These are phyloP conservation scores for Capillidium rhysosporum DNA, from an alignment of 371 early-diverging fungal genomes.

Conservation along the genomic window DNA sequence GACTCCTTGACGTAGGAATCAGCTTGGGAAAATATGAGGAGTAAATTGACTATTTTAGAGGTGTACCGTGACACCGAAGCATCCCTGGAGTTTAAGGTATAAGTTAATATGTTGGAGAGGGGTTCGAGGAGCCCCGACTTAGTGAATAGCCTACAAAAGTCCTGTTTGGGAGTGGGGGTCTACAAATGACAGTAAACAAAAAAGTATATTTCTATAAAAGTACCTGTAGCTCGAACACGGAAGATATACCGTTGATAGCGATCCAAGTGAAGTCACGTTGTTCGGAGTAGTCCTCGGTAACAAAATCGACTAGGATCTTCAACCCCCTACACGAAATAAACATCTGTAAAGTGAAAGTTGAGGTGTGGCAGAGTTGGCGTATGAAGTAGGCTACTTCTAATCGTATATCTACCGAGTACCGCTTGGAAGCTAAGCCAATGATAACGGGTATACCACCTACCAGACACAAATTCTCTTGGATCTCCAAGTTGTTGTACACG, in stretches of 20 bases:
- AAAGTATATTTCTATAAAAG: neutral
- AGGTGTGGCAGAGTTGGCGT: constrained; percentile 19
- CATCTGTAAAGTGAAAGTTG: constrained; percentile 22
- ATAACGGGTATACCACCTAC: constrained; percentile 30
- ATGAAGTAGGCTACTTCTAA: constrained; percentile 25
- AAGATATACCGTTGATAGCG: constrained; percentile 24
- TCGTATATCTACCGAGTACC: constrained; percentile 14
- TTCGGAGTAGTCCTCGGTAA: constrained; percentile 20
- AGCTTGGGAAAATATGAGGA: constrained; percentile 26
- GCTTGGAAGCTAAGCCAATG: constrained; percentile 17
- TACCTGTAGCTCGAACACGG: constrained; percentile 29
- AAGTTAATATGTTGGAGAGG: constrained; percentile 16
- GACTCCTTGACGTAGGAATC: constrained; percentile 25
- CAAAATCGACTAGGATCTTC: constrained; percentile 19
- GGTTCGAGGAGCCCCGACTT: constrained; percentile 23
- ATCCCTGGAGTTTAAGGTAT: constrained; percentile 17
- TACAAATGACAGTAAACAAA: constrained; percentile 6
- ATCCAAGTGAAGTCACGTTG: constrained; percentile 22
- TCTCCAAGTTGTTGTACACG: constrained; percentile 15
- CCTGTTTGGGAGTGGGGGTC: constrained; percentile 28
- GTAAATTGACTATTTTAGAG: constrained; percentile 19
- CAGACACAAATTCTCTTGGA: constrained; percentile 25
- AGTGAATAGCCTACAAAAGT: constrained; percentile 27
- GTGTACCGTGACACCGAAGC: constrained; percentile 11
- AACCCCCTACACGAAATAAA: constrained; percentile 32